Percentiles rank a stretch among this genome's conserved stretches.
Evolutionary conservation across 2,329 filamentous ascomycete genomes (phyloP).

Genomic region (Nothophoma quercina): DNA sequence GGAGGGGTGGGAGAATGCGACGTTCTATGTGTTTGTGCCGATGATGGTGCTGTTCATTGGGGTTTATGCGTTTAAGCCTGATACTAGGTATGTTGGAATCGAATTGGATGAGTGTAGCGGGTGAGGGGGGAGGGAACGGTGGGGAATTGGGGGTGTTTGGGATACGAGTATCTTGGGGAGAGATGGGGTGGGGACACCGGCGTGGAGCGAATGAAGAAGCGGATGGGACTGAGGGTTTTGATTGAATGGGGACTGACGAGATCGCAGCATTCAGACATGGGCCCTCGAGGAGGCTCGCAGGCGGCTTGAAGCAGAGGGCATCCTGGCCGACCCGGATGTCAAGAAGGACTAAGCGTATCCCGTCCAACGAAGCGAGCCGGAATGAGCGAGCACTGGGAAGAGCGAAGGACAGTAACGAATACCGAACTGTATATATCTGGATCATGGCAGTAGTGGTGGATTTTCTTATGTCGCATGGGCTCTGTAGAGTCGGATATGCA

Average conservation of each 20-base stretch:
- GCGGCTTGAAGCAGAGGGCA: slow-evolving; percentile 94
- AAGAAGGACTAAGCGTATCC: slow-evolving; percentile 50
- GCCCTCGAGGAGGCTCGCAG: slow-evolving; percentile 95
- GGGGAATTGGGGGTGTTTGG: not conserved
- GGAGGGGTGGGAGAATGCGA: slow-evolving; percentile 93
- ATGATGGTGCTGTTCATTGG: slow-evolving; percentile 14
- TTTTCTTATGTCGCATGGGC: slow-evolving; percentile 18
- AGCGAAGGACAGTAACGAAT: not conserved
- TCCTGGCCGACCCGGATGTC: slow-evolving; percentile 79
- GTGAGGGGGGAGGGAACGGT: not conserved
- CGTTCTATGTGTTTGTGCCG: slow-evolving; percentile 84
- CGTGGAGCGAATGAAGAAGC: not conserved
- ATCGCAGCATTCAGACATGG: slow-evolving; percentile 93
- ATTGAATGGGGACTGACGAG: slow-evolving; percentile 30
- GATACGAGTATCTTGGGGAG: not conserved
- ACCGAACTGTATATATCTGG: slow-evolving; percentile 16
- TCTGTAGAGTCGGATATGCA: slow-evolving; percentile 13
- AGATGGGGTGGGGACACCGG: too few species aligned
- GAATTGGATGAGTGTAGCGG: too few species aligned
- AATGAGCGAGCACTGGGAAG: not conserved
- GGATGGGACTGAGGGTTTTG: not conserved
- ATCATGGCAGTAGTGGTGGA: slow-evolving; percentile 13
- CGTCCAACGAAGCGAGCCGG: not conserved
- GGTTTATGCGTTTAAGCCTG: slow-evolving; percentile 89
- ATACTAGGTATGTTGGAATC: slow-evolving; percentile 85